Conservation (phyloP, 805 yeast genomes). For the Clavispora fructus region DNA sequence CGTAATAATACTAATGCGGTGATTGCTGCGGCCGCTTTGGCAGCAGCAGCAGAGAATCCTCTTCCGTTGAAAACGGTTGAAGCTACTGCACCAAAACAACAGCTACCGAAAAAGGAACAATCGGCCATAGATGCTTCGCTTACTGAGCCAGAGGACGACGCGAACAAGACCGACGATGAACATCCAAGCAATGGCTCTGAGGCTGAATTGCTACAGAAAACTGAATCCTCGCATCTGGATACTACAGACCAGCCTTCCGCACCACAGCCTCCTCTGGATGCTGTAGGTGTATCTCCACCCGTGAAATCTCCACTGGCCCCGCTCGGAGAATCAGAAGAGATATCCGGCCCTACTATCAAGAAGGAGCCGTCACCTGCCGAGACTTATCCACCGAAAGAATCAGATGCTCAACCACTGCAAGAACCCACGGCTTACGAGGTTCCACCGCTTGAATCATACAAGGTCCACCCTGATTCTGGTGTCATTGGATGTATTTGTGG, state of each 20-base stretch:
- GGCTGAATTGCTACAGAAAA: not conserved
- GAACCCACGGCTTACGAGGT: slow-evolving; percentile 4
- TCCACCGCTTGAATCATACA: slow-evolving; percentile 43
- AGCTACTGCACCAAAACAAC: not conserved
- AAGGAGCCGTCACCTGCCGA: not conserved
- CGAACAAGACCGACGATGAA: slow-evolving; percentile 25
- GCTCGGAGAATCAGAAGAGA: not conserved
- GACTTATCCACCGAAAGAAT: not conserved
- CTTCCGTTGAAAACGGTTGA: slow-evolving; percentile 39
- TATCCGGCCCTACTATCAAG: not conserved
- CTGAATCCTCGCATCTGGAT: not conserved
- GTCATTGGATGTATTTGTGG: slow-evolving; percentile 87
- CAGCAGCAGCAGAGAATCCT: slow-evolving; percentile 77
- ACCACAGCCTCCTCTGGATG: not conserved
- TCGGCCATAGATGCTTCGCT: slow-evolving; percentile 2
- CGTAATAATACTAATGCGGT: slow-evolving; percentile 45
- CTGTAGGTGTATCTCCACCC: not conserved
- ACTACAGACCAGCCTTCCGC: not conserved
- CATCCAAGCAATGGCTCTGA: not conserved
- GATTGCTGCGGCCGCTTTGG: slow-evolving; percentile 80
- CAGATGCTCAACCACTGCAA: not conserved
- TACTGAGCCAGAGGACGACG: slow-evolving; percentile 19
- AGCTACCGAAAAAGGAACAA: not conserved
- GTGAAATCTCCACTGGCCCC: not conserved
- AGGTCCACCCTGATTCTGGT: slow-evolving; percentile 79